phyloP scores from a whole-genome alignment of 2,329 filamentous ascomycete genomes.

The Ustilaginoidea virens region DNA sequence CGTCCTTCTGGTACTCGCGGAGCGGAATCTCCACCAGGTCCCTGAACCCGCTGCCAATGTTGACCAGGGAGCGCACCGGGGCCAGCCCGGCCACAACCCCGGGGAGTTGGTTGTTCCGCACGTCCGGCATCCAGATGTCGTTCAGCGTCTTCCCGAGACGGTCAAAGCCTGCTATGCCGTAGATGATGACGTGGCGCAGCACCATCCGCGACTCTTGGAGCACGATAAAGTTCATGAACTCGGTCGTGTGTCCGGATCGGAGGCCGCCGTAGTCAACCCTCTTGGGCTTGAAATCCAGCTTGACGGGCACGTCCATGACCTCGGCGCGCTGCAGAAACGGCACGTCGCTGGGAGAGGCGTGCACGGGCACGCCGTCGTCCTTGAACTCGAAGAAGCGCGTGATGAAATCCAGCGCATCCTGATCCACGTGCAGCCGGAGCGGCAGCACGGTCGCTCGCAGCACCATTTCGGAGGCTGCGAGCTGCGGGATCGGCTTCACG shows the following conservation, averaged over 20 bases:
- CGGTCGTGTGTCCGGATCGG: constrained; percentile 82
- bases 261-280: constrained; percentile 91
- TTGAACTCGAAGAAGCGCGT: constrained; percentile 98
- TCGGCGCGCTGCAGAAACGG: constrained; percentile 86
- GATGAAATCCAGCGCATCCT: constrained; percentile 94
- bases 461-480: constrained; percentile 82
- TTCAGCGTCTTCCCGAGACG: constrained; percentile 80
- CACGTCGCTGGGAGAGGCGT: constrained; percentile 49
- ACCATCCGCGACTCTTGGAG: constrained; percentile 79
- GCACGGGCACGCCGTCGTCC: constrained; percentile 46
- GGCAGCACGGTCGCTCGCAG: constrained; percentile 67
- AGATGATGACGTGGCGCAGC: constrained; percentile 78
- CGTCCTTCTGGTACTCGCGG: constrained; percentile 86
- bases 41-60: constrained; percentile 73
- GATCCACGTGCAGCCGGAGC: constrained; percentile 83
- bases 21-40: constrained; percentile 84
- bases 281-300: constrained; percentile 92
- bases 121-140: constrained; percentile 92
- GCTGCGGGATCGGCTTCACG: constrained; percentile 68
- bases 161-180: constrained; percentile 83
- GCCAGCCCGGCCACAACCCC: constrained; percentile 79
- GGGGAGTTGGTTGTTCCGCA: constrained; percentile 77
- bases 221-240: constrained; percentile 98
- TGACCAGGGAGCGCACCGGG: constrained; percentile 78
- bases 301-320: constrained; percentile 67